phyloP scores from a whole-genome alignment of 1,284 basidiomycete genomes.

The Marasmius fiardii region DNA sequence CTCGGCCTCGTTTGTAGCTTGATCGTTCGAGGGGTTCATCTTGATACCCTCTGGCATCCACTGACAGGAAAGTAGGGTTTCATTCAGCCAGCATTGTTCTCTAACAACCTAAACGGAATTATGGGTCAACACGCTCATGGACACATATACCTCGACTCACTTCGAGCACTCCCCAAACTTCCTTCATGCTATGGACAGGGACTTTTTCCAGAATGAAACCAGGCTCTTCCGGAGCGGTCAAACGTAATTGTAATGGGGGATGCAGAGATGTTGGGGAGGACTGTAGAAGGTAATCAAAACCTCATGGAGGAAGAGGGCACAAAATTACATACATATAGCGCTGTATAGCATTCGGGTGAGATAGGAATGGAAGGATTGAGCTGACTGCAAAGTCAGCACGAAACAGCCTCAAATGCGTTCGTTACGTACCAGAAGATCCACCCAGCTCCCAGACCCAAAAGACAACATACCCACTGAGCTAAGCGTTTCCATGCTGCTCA shows the following conservation, averaged over 20 bases:
- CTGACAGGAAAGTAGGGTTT: constrained; percentile 48
- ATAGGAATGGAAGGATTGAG: constrained; percentile 40
- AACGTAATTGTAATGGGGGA: constrained; percentile 63
- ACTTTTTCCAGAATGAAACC: constrained; percentile 68
- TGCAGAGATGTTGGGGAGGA: constrained; percentile 59
- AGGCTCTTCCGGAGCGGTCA: constrained; percentile 64
- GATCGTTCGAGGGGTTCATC: constrained; percentile 21
- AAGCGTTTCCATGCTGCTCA: constrained; percentile 43
- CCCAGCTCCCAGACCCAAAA: constrained; percentile 61
- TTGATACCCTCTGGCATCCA: constrained; percentile 56
- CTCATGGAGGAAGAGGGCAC: background rate
- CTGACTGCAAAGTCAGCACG: constrained; percentile 24
- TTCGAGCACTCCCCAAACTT: constrained; percentile 71
- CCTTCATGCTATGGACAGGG: constrained; percentile 64
- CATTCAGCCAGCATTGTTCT: constrained; percentile 80
- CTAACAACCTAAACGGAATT: constrained; percentile 52
- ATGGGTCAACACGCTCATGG: background rate
- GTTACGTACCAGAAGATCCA: constrained; percentile 58
- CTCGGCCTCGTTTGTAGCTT: constrained; percentile 23
- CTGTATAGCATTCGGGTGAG: constrained; percentile 48
- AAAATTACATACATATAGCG: constrained; percentile 36
- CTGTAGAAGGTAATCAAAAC: constrained; percentile 29
- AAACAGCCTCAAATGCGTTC: constrained; percentile 1
- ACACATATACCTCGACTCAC: constrained; percentile 29
- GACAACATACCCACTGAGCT: constrained; percentile 43